Conservation (phyloP, 2,329 filamentous ascomycete genomes). For the Diaporthe capsici region DNA sequence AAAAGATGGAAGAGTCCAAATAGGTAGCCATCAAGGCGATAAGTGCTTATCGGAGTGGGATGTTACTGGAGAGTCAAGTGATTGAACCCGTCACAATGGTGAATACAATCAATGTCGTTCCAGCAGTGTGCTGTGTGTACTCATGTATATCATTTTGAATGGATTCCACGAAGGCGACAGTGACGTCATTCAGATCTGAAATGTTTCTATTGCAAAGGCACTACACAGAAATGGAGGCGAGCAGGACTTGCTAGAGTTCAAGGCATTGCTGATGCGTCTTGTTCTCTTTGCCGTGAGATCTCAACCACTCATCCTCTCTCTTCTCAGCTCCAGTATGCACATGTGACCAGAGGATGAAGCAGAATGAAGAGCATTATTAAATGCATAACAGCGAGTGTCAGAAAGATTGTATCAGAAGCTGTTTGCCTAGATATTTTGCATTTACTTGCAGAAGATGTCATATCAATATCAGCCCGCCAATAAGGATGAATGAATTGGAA, state of each 20-base stretch:
- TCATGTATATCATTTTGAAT: background rate
- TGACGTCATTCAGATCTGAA: background rate
- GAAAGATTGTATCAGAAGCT: too few species aligned
- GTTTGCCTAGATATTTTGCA: too few species aligned
- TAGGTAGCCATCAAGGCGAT: background rate
- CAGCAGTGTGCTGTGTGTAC: too few species aligned
- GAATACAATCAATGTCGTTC: background rate
- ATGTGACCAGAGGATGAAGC: too few species aligned
- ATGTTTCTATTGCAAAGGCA: background rate
- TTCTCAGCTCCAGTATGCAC: too few species aligned
- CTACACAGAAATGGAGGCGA: background rate
- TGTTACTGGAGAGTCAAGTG: background rate
- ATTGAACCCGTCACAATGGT: background rate
- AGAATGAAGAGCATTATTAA: too few species aligned
- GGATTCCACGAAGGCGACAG: background rate
- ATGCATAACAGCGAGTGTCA: too few species aligned
- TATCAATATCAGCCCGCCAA: too few species aligned
- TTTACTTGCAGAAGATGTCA: too few species aligned
- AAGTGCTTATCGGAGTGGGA: background rate
- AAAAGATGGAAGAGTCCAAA: background rate
- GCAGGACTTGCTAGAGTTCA: background rate
- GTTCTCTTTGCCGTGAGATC: background rate
- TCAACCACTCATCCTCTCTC: background rate
- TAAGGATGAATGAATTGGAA: too few species aligned
- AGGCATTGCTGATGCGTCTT: background rate